Evolutionary conservation across 495 filamentous ascomycete genomes (phyloP).

Genomic region (Penicillium odoratum): DNA sequence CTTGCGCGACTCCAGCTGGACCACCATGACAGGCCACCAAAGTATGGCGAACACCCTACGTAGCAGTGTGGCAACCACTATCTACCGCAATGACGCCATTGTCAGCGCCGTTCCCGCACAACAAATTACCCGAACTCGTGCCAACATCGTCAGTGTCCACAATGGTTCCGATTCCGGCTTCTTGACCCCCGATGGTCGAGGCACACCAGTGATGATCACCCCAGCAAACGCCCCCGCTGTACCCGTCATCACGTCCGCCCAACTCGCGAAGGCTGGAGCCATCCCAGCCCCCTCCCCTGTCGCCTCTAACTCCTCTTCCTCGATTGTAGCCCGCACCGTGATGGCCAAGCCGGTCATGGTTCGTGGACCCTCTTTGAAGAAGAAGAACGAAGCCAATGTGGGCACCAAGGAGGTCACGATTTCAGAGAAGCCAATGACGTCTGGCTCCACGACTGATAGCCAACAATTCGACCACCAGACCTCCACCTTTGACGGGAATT

Average conservation of each 20-base stretch:
- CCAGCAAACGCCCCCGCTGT: conserved; percentile 51
- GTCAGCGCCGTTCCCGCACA: conserved; percentile 79
- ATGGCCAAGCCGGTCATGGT: conserved; percentile 50
- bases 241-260: conserved; percentile 52
- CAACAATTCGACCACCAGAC: conserved; percentile 22
- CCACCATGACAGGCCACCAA: conserved; percentile 63
- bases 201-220: conserved; percentile 29
- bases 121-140: conserved; percentile 79
- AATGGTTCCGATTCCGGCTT: conserved; percentile 34
- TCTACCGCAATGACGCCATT: conserved; percentile 85
- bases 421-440: conserved; percentile 1
- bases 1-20: conserved; percentile 83
- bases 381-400: conserved; percentile 23
- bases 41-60: conserved; percentile 64
- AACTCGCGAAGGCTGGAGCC: conserved; percentile 44
- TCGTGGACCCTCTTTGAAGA: conserved; percentile 34
- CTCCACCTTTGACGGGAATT: conserved; percentile 41
- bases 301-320: conserved; percentile 32
- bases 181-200: conserved; percentile 12
- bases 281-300: conserved; percentile 31
- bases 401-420: conserved; percentile 29
- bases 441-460: conserved; percentile 12
- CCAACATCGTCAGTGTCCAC: conserved; percentile 87
- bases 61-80: conserved; percentile 85
- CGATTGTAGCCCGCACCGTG: conserved; percentile 45